Conservation (phyloP, 192 early-diverging fungal genomes). For the Coemansia sp. region DNA sequence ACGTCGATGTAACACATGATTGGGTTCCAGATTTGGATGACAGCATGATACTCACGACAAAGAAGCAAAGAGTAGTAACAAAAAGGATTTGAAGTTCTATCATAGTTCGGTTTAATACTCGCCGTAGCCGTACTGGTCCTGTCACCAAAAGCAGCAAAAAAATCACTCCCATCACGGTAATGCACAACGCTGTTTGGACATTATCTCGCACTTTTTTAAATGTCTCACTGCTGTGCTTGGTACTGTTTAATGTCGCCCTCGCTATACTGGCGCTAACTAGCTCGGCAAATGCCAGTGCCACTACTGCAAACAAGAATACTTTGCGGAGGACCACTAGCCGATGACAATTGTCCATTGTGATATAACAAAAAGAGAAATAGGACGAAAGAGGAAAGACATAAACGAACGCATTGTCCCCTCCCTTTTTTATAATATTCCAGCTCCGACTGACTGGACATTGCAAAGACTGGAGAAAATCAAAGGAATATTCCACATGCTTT, state of each 20-base stretch:
- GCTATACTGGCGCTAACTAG: slow-evolving; percentile 23
- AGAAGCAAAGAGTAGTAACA: slow-evolving; percentile 21
- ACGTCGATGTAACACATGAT: slow-evolving; percentile 15
- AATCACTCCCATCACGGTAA: slow-evolving; percentile 16
- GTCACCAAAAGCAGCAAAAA: slow-evolving; percentile 27
- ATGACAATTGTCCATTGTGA: slow-evolving; percentile 26
- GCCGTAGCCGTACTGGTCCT: slow-evolving; percentile 22
- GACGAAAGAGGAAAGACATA: not conserved
- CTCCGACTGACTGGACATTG: too few relatives aligned
- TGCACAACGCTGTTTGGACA: too few relatives aligned
- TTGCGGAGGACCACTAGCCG: slow-evolving; percentile 25
- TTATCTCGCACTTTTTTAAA: too few relatives aligned
- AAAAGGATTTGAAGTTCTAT: slow-evolving; percentile 30
- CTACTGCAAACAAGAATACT: slow-evolving; percentile 6
- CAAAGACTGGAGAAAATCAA: not conserved
- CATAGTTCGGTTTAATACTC: slow-evolving; percentile 36
- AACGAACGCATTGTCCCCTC: not conserved
- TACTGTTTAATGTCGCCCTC: slow-evolving; percentile 20
- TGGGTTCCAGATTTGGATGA: slow-evolving; percentile 23
- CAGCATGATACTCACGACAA: slow-evolving; percentile 32
- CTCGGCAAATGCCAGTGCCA: slow-evolving; percentile 7
- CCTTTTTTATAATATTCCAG: not conserved
- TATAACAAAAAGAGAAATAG: not conserved
- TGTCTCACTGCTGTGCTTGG: not conserved
- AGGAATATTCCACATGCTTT: not conserved